Evolutionary conservation across 805 yeast species (phyloP), one percentile per base, ranked within the genome.

Genomic region (Isabelozyma pseudorhagii): DNA sequence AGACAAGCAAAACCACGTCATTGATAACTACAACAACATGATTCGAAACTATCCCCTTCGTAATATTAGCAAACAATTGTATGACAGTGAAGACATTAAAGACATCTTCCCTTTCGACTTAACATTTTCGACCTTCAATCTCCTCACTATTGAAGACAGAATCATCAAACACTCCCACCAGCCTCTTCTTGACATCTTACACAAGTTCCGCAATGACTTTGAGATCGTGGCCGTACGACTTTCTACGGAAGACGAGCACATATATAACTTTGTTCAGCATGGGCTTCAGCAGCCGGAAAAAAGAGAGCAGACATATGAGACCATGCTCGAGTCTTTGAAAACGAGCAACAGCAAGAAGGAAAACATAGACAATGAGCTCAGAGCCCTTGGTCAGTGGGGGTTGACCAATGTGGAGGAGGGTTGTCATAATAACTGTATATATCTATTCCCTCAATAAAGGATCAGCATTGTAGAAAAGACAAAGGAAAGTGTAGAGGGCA

Each of bases 71-170:
- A 36, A 18, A 14, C 45, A 28, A 5, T 38, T 54, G 25, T 10
- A 11, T 27, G 54, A 46, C 38, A 39, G 38, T 14, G 5, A 28
- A 8, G 45, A 46, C 4, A 42, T 61, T 5, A 28, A 47, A 4
- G 55, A 54, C 3, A 46, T 56, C 0, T 56, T 67, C 15, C 75
- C 75, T 9, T 69, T 53, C 46, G 75, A 72, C 46, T 38, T 72
- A 2, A 42, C 49, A 15, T 72, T 59, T 52, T 58, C 59, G 38
- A 61, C 54, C 27, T 63, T 58, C 42, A 54, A 54, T 43, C 42
- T 71, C 9, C 55, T 72, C 9, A 64, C 72, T 8, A 66, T 73
- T 3, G 75, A 70, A 48, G 51, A 54, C 3, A 60, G 65, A 11
- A 57, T 64, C 13, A 44, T 65, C 7, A 48, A 52, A 5, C 51